Evolutionary conservation across 495 filamentous ascomycete species (phyloP).

Genomic region (Trichoderma virens): DNA sequence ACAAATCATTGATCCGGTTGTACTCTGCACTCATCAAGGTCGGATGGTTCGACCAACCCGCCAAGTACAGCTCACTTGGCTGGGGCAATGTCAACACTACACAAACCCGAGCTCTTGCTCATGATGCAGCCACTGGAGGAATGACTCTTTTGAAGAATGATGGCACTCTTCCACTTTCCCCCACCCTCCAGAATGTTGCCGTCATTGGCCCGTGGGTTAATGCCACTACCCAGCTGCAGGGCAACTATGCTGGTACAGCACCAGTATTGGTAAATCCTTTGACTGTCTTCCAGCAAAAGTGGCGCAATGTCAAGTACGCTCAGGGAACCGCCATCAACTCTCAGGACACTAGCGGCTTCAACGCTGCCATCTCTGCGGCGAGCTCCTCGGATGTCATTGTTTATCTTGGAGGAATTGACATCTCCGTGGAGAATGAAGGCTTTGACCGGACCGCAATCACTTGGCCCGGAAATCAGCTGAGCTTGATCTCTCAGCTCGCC

Average conservation of each 20-base stretch:
- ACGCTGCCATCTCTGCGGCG: slow-evolving; percentile 27
- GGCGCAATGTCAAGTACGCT: not conserved
- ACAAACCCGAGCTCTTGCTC: slow-evolving; percentile 37
- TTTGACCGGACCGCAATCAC: slow-evolving; percentile 34
- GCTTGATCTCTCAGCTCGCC: slow-evolving; percentile 30
- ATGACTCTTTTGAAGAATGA: slow-evolving; percentile 59
- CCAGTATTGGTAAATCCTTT: slow-evolving; percentile 36
- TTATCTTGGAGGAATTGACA: slow-evolving; percentile 39
- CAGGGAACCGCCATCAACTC: not conserved
- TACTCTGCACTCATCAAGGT: slow-evolving; percentile 29
- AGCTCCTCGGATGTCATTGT: slow-evolving; percentile 33
- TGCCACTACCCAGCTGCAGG: slow-evolving; percentile 50
- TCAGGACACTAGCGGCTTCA: slow-evolving; percentile 1
- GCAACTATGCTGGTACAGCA: slow-evolving; percentile 49
- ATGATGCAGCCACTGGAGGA: slow-evolving; percentile 50
- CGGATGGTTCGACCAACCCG: slow-evolving; percentile 28
- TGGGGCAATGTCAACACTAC: slow-evolving; percentile 26
- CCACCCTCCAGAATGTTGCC: slow-evolving; percentile 40
- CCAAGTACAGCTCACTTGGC: slow-evolving; percentile 22
- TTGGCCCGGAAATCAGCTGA: slow-evolving; percentile 37
- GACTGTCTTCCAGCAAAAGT: not conserved
- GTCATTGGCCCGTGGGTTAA: slow-evolving; percentile 55
- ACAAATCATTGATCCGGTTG: slow-evolving; percentile 26
- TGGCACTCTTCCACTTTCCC: slow-evolving; percentile 31
- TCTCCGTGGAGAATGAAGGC: slow-evolving; percentile 29